A percentile compares a stretch with the other conserved stretches of the same genome.
Evolutionary conservation across 2,329 filamentous ascomycete genomes (phyloP).

Genomic region (Dothideomycetes sp.): DNA sequence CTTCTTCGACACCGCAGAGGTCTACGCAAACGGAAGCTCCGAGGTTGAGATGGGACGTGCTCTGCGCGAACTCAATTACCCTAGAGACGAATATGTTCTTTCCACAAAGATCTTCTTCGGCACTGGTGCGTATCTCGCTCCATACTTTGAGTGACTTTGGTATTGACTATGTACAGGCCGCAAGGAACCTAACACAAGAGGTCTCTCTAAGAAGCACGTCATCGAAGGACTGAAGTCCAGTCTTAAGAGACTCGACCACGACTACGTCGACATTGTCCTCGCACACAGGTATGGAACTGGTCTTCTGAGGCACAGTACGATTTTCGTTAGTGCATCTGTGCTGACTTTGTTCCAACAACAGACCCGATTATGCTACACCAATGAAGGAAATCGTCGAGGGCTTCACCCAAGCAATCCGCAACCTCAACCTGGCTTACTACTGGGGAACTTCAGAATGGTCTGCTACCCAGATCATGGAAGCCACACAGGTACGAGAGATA

Average conservation of each 20-base stretch:
- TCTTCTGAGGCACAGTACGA: too few species aligned
- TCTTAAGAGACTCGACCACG: constrained; percentile 49
- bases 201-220: constrained; percentile 42
- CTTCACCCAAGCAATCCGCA: constrained; percentile 43
- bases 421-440: constrained; percentile 53
- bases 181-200: constrained; percentile 49
- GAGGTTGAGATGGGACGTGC: constrained; percentile 50
- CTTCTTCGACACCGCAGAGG: constrained; percentile 43
- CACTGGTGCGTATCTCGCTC: constrained; percentile 23
- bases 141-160: background rate
- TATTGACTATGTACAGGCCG: constrained; percentile 31
- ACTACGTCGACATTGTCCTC: constrained; percentile 59
- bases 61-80: constrained; percentile 40
- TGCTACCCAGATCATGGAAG: constrained; percentile 51
- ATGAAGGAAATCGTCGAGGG: constrained; percentile 54
- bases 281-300: too few species aligned
- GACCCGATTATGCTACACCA: constrained; percentile 48
- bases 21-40: constrained; percentile 50
- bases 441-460: constrained; percentile 56
- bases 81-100: constrained; percentile 35
- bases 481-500: too few species aligned
- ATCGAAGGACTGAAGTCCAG: constrained; percentile 51
- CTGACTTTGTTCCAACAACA: constrained; percentile 57
- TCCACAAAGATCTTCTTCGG: constrained; percentile 43
- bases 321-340: too few species aligned